Base-by-base conservation (phyloP, 2,329 filamentous ascomycete genomes). In the Exophiala oligosperma region DNA sequence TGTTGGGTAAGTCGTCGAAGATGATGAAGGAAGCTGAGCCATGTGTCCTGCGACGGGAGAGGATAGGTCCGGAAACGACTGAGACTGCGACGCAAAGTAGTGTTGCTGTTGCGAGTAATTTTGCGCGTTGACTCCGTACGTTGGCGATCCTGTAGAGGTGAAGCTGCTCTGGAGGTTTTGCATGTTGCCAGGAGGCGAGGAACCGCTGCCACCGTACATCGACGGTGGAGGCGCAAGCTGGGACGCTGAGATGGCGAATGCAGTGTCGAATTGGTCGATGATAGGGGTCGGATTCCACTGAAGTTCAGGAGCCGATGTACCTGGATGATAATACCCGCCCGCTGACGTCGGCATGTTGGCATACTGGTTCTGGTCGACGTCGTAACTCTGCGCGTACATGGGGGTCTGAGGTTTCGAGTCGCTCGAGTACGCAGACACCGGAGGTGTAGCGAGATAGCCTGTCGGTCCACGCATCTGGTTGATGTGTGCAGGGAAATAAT, bases 221-320 rank as follows among this genome's bases (percentile, higher is more conserved):
- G 62, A 62, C n/a, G 61, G 55, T 2, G 64, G 56, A 7, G 66
- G 61, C 12, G 61, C 64, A 14, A 68, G 61, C 14, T 62, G 55
- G 9, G 75, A 73, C 65, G 77, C 75, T 59, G 84, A 85, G 73
- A 87, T 90, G 79, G 91, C 90, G 77, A 97, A 97, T 65, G 93
- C 92, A 70, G 89, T 87, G 74, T 96, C 92, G 92, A 93, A 97
- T 79, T 96, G 91, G 74, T 92, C 96, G 49, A 69, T 62, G 55
- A 96, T 91, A 59, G 88, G 84, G 32, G 89, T 84, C 24, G 92
- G 92, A 68, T 96, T 95, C 92, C 92, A 96, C 82, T 80, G 74
- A 49, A 84, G 81, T 14, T 61, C 52, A 14, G 52, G 46, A n/a
- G 48, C 54, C 44, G 61, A 54, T 70, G 69, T 64, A 68, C 71